A percentile compares a stretch with the other conserved stretches of the same genome.
phyloP scores from a whole-genome alignment of 805 yeast species.

The Candida namnaoensis region DNA sequence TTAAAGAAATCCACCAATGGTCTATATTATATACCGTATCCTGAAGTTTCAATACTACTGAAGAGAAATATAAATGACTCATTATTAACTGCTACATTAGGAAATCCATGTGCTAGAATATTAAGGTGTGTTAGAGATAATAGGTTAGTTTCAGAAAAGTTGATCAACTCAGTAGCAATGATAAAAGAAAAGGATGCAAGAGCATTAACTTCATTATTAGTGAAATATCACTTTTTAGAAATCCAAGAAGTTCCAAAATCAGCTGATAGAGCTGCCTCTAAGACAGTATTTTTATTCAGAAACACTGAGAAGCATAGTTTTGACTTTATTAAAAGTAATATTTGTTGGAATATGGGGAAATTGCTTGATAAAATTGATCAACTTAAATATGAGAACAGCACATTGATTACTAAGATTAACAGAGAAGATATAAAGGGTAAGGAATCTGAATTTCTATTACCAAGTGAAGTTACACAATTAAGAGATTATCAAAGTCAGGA shows the following conservation, averaged over 20 bases:
- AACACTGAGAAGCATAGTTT: conserved; percentile 48
- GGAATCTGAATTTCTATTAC: conserved; percentile 65
- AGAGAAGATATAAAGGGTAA: conserved; percentile 86
- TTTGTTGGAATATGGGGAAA: conserved; percentile 36
- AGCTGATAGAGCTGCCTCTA: conserved; percentile 82
- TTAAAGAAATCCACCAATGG: conserved; percentile 49
- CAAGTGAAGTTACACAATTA: conserved; percentile 68
- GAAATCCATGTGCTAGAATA: conserved; percentile 60
- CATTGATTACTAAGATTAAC: conserved; percentile 69
- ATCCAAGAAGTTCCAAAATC: conserved; percentile 92
- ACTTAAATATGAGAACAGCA: conserved; percentile 50
- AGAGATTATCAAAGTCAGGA: conserved; percentile 52
- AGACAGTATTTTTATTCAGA: conserved; percentile 78
- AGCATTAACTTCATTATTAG: conserved; percentile 55
- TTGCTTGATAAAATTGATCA: conserved; percentile 44
- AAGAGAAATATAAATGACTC: conserved; percentile 47
- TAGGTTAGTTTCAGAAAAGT: conserved; percentile 77
- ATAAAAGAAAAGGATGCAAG: conserved; percentile 74
- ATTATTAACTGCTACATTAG: conserved; percentile 50
- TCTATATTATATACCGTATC: conserved; percentile 54
- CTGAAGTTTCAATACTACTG: conserved; percentile 35
- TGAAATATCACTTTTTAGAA: conserved; percentile 67
- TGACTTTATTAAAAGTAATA: conserved; percentile 34
- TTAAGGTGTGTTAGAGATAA: conserved; percentile 67
- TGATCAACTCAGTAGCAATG: conserved; percentile 64